phyloP scores from a whole-genome alignment of 2,329 filamentous ascomycete genomes.

The Setomelanomma holmii region DNA sequence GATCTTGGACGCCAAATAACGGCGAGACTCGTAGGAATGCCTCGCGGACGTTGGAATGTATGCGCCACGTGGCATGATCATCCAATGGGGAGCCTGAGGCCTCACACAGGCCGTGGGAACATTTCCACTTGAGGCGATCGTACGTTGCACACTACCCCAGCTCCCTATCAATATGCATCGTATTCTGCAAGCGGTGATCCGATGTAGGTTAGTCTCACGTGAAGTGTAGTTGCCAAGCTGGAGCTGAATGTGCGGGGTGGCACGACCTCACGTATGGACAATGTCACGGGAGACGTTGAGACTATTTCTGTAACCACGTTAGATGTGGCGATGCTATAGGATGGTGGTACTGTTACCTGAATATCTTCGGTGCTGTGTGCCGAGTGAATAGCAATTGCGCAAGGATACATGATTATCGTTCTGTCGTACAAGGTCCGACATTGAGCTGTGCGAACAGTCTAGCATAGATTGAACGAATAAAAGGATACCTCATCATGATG shows the following conservation, averaged over 20 bases:
- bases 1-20: not conserved
- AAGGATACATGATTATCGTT: no score
- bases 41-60: not conserved
- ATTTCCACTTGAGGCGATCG: not conserved
- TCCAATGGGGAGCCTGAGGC: not conserved
- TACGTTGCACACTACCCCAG: not conserved
- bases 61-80: not conserved
- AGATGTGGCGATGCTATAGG: no score
- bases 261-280: not conserved
- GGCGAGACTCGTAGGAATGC: not conserved
- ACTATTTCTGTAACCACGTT: no score
- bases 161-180: not conserved
- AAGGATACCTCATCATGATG: no score
- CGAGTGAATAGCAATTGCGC: no score
- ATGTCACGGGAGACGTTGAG: not conserved
- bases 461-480: no score
- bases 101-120: not conserved
- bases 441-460: no score
- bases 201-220: not conserved
- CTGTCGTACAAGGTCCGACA: no score
- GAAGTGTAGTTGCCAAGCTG: not conserved
- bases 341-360: no score
- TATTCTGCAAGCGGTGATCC: not conserved
- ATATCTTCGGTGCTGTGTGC: no score
- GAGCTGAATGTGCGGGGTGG: not conserved